Conservation (phyloP, 192 early-diverging fungal species). For the Endogone sp. region DNA sequence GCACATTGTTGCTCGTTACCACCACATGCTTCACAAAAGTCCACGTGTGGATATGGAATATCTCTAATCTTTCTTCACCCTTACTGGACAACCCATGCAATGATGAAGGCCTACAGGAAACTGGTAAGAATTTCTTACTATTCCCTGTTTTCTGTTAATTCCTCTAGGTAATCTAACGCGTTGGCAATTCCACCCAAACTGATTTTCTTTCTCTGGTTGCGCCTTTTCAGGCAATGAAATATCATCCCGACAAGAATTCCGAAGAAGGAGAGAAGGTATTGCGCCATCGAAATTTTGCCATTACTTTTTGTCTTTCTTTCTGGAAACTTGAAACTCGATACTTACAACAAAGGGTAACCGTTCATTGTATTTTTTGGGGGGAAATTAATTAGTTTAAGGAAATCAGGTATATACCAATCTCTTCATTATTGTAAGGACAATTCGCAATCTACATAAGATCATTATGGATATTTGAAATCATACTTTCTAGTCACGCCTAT, state of each 20-base stretch:
- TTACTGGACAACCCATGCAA: too few species aligned
- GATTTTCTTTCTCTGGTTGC: neutral
- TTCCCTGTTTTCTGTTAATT: neutral
- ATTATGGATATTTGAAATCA: too few species aligned
- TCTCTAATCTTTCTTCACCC: too few species aligned
- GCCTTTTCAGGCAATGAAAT: conserved; percentile 50
- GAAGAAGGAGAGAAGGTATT: conserved; percentile 38
- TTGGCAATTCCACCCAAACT: too few species aligned
- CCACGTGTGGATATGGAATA: too few species aligned
- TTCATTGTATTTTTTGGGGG: too few species aligned
- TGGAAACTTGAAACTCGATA: too few species aligned
- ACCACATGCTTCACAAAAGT: too few species aligned
- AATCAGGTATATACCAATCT: conserved; percentile 41
- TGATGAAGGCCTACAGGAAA: conserved; percentile 50
- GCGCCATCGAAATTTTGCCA: neutral
- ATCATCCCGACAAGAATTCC: conserved; percentile 83
- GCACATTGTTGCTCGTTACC: too few species aligned
- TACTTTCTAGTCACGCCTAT: conserved; percentile 79
- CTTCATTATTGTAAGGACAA: neutral
- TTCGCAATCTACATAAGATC: too few species aligned
- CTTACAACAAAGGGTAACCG: too few species aligned
- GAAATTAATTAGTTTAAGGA: conserved; percentile 81
- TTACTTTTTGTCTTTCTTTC: conserved; percentile 14
- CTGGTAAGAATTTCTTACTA: conserved; percentile 26
- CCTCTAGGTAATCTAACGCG: too few species aligned